Evolutionary conservation across 805 yeast genomes (phyloP), one percentile per base, ranked within the genome.

Genomic region (Scheffersomyces coipomensis): DNA sequence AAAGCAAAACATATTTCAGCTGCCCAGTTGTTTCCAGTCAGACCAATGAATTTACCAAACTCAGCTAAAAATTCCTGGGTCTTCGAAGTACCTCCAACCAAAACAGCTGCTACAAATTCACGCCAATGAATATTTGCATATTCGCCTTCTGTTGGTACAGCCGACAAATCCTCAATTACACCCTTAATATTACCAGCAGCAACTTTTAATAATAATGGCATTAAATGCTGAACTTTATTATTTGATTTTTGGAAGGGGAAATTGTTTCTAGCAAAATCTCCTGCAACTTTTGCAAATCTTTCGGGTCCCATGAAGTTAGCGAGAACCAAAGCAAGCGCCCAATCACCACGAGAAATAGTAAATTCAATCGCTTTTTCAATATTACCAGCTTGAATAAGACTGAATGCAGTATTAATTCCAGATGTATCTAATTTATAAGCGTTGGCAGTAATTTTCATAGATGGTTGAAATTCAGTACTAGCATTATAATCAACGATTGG

Each of bases 291-390:
- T 4, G 76, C 60, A 76, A 85, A 83, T 27, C 71, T 68, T 3
- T 78, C 81, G 16, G 77, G 75, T 2, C 93, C 84, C 19, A 79
- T 64, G 13, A 87, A 58, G 43, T 82, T 75, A 1, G 95, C 81
- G 35, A 90, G 66, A 22, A 88, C 56, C 39, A 91, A 61, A 0
- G 96, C 85, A 58, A 89, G 68, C 0, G 91, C 81, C 84, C 87
- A 90, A 47, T 87, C 86, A 8, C 79, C 75, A 38, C 78, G 75
- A 1, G 74, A 67, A 15, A 89, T 56, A 1, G 93, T 81, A 39
- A 71, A 64, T 18, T 73, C 68, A 34, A 89, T 60, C 0, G 96
- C 97, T 4, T 71, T 75, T 11, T 76, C 78, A 18, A 81, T 76
- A 40, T 82, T 72, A 1, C 97, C 97, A 4, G 65, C 60, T 47